phyloP scores from a whole-genome alignment of 2,329 filamentous ascomycete species.

The Diplodia sapinea region DNA sequence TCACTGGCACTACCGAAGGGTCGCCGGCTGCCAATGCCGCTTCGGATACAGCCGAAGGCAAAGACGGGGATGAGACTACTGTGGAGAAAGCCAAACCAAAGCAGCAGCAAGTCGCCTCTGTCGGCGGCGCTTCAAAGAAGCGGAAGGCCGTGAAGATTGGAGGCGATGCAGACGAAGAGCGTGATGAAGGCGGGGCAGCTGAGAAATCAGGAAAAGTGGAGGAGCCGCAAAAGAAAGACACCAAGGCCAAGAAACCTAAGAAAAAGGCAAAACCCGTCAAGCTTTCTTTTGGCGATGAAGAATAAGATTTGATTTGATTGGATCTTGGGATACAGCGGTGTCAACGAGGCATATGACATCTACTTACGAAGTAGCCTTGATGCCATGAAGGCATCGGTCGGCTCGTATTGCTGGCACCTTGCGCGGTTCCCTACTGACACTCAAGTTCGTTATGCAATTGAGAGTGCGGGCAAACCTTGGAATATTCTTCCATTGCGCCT shows the following conservation, averaged over 20 bases:
- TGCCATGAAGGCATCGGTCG: not conserved
- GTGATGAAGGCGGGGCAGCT: slow-evolving; percentile 32
- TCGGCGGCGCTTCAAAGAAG: slow-evolving; percentile 45
- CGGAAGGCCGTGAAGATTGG: slow-evolving; percentile 47
- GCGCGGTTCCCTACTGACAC: not conserved
- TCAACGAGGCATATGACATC: not conserved
- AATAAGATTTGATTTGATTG: slow-evolving; percentile 6
- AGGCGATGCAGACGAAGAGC: slow-evolving; percentile 38
- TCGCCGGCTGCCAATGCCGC: slow-evolving; percentile 29
- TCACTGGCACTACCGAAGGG: slow-evolving; percentile 35
- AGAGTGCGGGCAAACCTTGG: not conserved
- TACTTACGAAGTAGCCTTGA: not conserved
- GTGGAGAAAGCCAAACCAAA: slow-evolving; percentile 27
- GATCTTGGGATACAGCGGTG: not conserved
- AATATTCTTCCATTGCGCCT: not conserved
- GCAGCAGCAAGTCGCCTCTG: slow-evolving; percentile 40
- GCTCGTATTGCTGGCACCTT: not conserved
- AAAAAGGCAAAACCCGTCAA: slow-evolving; percentile 47
- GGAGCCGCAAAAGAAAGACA: slow-evolving; percentile 34
- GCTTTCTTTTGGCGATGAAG: slow-evolving; percentile 45
- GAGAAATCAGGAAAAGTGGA: slow-evolving; percentile 30
- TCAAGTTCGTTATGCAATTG: no score
- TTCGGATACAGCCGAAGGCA: slow-evolving; percentile 17
- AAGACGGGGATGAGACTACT: slow-evolving; percentile 16
- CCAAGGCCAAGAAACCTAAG: slow-evolving; percentile 44